phyloP scores from a whole-genome alignment of 2,329 filamentous ascomycete species.

The Camptophora hylomeconis region DNA sequence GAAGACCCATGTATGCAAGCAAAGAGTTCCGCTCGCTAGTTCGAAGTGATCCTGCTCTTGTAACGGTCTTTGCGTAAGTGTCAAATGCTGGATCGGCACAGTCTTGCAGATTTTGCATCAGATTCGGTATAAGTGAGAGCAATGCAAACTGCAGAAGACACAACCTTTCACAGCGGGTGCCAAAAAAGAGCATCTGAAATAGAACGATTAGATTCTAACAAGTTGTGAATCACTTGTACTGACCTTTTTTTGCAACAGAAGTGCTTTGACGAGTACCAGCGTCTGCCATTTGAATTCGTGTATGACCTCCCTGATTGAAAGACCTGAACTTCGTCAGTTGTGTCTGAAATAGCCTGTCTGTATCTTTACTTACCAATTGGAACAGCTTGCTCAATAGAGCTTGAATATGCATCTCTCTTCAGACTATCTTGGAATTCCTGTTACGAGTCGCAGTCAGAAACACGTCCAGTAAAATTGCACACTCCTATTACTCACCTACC shows the following conservation, averaged over 20 bases:
- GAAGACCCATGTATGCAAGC: conserved; percentile 85
- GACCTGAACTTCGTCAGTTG: conserved; percentile 28
- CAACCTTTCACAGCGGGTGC: conserved; percentile 83
- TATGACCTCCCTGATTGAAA: conserved; percentile 77
- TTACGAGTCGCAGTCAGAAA: conserved; percentile 9
- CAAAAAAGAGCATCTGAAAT: conserved; percentile 91
- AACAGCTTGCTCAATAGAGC: conserved; percentile 66
- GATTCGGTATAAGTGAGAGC: conserved; percentile 83
- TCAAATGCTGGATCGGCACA: conserved; percentile 90
- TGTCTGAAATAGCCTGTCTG: conserved; percentile 3
- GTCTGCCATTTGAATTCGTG: conserved; percentile 93
- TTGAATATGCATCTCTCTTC: conserved; percentile 41
- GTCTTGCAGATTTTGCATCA: conserved; percentile 84
- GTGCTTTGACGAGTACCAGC: conserved; percentile 83
- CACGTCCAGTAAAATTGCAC: neutral
- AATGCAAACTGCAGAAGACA: conserved; percentile 99
- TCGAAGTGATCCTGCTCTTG: conserved; percentile 69
- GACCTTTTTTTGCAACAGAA: conserved; percentile 89
- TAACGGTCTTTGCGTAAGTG: conserved; percentile 60
- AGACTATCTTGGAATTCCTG: conserved; percentile 84
- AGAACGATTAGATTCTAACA: too few species aligned
- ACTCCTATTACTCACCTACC: conserved; percentile 24
- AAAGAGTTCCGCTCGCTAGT: conserved; percentile 87
- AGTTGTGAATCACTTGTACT: conserved; percentile 5
- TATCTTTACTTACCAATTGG: conserved; percentile 61